Percentiles rank a stretch among this genome's conserved stretches.
phyloP scores from a whole-genome alignment of 169 alveolate genomes.

The Ichthyophthirius multifiliis region DNA sequence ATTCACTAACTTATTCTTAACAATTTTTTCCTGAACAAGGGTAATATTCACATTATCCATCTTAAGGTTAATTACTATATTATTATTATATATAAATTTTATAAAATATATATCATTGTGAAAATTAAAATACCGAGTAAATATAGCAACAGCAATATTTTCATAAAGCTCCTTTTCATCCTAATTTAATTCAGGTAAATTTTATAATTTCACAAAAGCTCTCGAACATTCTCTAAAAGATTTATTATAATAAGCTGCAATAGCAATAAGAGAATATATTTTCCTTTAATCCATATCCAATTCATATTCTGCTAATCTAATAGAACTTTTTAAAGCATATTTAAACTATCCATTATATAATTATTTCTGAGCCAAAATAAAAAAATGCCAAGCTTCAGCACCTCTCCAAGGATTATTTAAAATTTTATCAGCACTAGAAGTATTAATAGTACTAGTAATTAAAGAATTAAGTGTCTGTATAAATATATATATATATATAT shows the following conservation, averaged over 20 bases:
- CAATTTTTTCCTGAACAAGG: constrained; percentile 81
- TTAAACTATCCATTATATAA: constrained; percentile 79
- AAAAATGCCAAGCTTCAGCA: constrained; percentile 90
- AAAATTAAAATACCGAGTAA: constrained; percentile 59
- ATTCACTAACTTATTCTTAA: constrained; percentile 78
- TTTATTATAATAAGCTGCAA: constrained; percentile 77
- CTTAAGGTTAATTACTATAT: constrained; percentile 51
- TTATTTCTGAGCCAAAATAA: constrained; percentile 80
- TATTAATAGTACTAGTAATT: constrained; percentile 80
- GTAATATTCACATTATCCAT: constrained; percentile 45
- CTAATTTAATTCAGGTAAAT: constrained; percentile 53
- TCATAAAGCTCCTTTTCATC: constrained; percentile 74
- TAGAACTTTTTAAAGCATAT: constrained; percentile 85
- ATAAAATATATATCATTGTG: not conserved
- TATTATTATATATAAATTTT: not conserved
- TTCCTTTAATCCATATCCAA: constrained; percentile 84
- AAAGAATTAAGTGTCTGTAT: constrained; percentile 74
- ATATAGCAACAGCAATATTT: constrained; percentile 79
- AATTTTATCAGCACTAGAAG: constrained; percentile 76
- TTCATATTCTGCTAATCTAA: constrained; percentile 86
- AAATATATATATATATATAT: not conserved
- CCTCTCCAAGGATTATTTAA: constrained; percentile 87
- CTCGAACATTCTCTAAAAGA: constrained; percentile 83
- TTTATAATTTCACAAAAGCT: constrained; percentile 86
- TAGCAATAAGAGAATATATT: constrained; percentile 83